These are phyloP conservation scores for Pleurotus ostreatus DNA, from an alignment of 768 basidiomycete genomes.

Conservation along the genomic window DNA sequence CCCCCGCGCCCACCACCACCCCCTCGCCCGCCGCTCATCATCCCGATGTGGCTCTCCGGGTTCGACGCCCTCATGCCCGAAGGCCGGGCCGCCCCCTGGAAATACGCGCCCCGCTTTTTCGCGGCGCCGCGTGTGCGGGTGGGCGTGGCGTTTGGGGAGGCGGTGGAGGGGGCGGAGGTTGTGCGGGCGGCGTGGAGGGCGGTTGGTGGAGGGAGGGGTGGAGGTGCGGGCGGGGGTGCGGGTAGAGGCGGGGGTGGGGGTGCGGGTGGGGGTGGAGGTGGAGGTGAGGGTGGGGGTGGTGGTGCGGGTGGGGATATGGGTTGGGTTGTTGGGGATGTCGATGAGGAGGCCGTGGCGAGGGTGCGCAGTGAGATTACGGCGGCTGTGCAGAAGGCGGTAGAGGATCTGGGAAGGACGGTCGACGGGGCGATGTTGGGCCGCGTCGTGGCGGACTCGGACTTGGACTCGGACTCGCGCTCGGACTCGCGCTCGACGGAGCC, in stretches of 20 bases:
- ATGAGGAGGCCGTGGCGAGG: slow-evolving; percentile 25
- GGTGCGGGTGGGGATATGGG: too few species aligned
- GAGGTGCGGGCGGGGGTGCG: too few species aligned
- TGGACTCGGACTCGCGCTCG: too few species aligned
- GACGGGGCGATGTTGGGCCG: slow-evolving; percentile 36
- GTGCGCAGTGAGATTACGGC: slow-evolving; percentile 53
- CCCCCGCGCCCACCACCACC: too few species aligned
- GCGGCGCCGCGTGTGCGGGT: slow-evolving; percentile 42
- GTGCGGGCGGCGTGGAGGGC: too few species aligned
- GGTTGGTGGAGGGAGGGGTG: too few species aligned
- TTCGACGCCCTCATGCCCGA: slow-evolving; percentile 93
- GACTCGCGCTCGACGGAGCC: too few species aligned
- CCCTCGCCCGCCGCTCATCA: slow-evolving; percentile 71
- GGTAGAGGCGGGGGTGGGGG: too few species aligned
- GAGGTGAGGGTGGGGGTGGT: too few species aligned
- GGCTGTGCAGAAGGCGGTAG: slow-evolving; percentile 48
- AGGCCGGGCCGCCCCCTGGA: slow-evolving; percentile 73
- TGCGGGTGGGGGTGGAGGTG: too few species aligned
- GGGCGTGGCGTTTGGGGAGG: slow-evolving; percentile 73
- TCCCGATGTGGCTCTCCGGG: slow-evolving; percentile 92
- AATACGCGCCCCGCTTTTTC: slow-evolving; percentile 59
- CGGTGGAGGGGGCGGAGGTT: slow-evolving; percentile 6
- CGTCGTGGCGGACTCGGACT: too few species aligned
- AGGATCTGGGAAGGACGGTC: slow-evolving; percentile 47
- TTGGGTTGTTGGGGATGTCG: too few species aligned